Conservation (phyloP, 73 alveolate genomes). For the Paramecium biaurelia region DNA sequence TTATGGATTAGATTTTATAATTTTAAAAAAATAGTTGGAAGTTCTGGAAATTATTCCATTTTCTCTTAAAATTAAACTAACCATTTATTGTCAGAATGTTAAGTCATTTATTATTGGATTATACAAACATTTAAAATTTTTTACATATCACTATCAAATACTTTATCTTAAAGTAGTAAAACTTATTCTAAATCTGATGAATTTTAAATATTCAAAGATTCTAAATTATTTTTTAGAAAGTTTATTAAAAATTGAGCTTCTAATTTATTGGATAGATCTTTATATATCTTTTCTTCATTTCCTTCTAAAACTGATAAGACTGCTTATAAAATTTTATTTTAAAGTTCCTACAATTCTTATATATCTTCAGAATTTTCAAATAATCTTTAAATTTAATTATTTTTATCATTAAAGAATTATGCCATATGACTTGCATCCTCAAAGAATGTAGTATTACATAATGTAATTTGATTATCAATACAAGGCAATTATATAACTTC, state of each 20-base stretch:
- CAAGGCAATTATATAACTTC: conserved; percentile 22
- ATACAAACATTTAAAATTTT: conserved; percentile 9
- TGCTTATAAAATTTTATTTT: not conserved
- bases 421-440: conserved; percentile 18
- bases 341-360: not conserved
- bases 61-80: not conserved
- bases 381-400: not conserved
- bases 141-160: not conserved
- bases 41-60: not conserved
- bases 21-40: not conserved
- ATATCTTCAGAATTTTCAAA: not conserved
- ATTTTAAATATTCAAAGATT: not conserved
- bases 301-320: conserved; percentile 9
- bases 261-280: conserved; percentile 4
- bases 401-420: not conserved
- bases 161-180: not conserved
- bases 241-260: not conserved
- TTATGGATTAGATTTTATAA: not conserved
- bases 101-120: not conserved
- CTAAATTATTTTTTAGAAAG: not conserved
- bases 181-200: not conserved
- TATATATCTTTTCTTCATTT: conserved; percentile 30
- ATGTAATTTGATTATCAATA: not conserved
- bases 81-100: not conserved
- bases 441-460: conserved; percentile 30